Base-by-base conservation (phyloP, 2,329 filamentous ascomycete genomes). In the Arthroderma sp. region DNA sequence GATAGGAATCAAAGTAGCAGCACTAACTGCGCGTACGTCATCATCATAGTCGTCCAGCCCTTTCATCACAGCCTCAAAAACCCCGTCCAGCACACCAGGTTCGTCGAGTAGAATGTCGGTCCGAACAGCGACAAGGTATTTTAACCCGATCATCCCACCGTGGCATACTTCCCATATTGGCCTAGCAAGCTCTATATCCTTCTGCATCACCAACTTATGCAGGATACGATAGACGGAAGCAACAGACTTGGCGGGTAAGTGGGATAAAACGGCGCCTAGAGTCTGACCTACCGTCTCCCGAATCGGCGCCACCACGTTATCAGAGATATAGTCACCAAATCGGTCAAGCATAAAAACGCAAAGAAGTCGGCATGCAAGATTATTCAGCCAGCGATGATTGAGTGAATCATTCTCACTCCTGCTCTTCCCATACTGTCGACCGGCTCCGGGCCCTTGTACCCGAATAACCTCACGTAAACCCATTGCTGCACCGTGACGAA, bases 331-430 rank as follows among this genome's bases (percentile, higher is more conserved):
- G 59, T 98, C 91, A 46, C 88, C 93, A 59, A 98, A 98, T 43
- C 88, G 81, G 66, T 98, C 91, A 10, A 98, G 78, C 80, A 98
- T 95, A 56, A 98, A 82, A 43, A 98, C 88, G 60, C 86, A 94
- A 63, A 88, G 89, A 40, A 98, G 75, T 28, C 91, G 83, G 57
- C 88, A 95, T n/a, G 88, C 86, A 42, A 98, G 73, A 58, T 98
- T 89, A 58, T 96, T 85, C 15, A 98, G 75, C 87, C 87, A 98
- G 58, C 72, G 75, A 49, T 82, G 77, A 56, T 96, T 98, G 38
- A 85, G 70, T 1, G 65, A 59, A 56, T 94, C 78, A 58, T 98
- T 98, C 55, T 93, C 81, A 29, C 66, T 57, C 51, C 78, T 76
- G 6, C 74, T 73, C 60, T 82, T 89, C 48, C 79, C 82, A 49